These are phyloP conservation scores for Exophiala aquamarina DNA, from an alignment of 2,329 filamentous ascomycete species.

Conservation along the genomic window DNA sequence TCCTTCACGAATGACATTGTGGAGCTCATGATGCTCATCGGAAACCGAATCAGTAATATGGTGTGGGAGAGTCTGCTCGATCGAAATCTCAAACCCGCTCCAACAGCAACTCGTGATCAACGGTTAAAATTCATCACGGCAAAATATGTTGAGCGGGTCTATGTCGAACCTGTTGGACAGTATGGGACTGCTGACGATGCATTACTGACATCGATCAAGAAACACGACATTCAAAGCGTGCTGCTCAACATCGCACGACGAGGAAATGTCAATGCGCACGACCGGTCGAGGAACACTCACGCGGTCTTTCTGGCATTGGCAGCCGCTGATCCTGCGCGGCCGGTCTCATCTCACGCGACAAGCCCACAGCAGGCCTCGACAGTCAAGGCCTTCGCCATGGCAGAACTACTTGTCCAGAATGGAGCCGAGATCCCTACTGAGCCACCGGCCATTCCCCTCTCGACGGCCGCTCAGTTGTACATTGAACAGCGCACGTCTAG, in stretches of 20 bases:
- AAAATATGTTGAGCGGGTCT: constrained; percentile 86
- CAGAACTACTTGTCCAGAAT: constrained; percentile 89
- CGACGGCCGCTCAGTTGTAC: constrained; percentile 76
- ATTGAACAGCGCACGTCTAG: constrained; percentile 69
- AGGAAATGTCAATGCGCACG: constrained; percentile 82
- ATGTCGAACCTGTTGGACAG: constrained; percentile 71
- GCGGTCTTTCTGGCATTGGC: constrained; percentile 87
- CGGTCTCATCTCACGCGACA: constrained; percentile 45
- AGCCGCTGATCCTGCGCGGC: constrained; percentile 85
- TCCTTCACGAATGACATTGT: constrained; percentile 97
- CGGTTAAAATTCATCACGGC: constrained; percentile 91
- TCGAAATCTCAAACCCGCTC: constrained; percentile 67
- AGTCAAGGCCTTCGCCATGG: constrained; percentile 75
- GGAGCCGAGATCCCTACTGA: constrained; percentile 80
- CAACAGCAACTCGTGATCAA: constrained; percentile 82
- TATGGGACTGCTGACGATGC: constrained; percentile 82
- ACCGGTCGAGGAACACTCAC: constrained; percentile 85
- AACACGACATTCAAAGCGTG: constrained; percentile 90
- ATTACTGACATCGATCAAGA: constrained; percentile 88
- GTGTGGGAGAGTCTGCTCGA: constrained; percentile 91
- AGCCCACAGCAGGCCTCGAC: constrained; percentile 34
- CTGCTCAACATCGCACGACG: constrained; percentile 84
- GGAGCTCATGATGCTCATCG: constrained; percentile 85
- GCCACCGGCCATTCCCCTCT: constrained; percentile 79
- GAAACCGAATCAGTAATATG: constrained; percentile 94